Base-by-base conservation (phyloP, 1,139 yeast genomes). In the Scheffersomyces insectosa region DNA sequence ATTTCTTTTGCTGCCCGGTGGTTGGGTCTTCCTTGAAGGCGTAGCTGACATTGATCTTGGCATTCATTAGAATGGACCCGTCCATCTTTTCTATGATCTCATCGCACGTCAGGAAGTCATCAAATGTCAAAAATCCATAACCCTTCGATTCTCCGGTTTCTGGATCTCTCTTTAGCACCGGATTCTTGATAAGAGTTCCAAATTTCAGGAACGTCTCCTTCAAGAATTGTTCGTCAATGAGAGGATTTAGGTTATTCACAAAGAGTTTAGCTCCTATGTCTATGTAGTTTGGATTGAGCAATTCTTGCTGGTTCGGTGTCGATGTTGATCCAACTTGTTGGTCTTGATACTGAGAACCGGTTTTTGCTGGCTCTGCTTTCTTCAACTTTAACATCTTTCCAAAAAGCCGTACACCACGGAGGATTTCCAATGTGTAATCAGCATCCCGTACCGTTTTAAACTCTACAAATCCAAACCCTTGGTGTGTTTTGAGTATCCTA, bases 401-500 rank as follows among this genome's bases (percentile, higher is more conserved):
- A 56, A 65, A 88, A 32, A 93, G 65, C 37, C 81, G 66, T 2
- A 86, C 71, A 2, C 88, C 88, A 46, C 79, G 74, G 59, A 88
- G 65, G 1, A 88, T 66, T 46, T 78, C 75, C 31, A 78, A 63
- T 1, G 84, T 89, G 57, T 91, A 93, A 12, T 82, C 85, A 0
- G 88, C 85, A 55, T 90, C 97, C 16, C 65, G 70, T 2, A 68
- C 67, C 9, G 75, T 70, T 42, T 73, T 67, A 55, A 87, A 85
- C 59, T 88, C 95, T 2, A 88, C 84, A 65, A 93, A 93, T 10
- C 96, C 98, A 65, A 74, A 93, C 13, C 97, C 98, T 57, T 86
- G 95, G 56, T 86, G 90, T 2, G 79, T 72, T 47, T 80, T 80
- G 35, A 81, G 68, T 4, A 89, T 74, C 50, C 91, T 73, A 58